Evolutionary conservation across 2,329 filamentous ascomycete species (phyloP), one percentile per base, ranked within the genome.

Genomic region (Emydomyces testavorans): DNA sequence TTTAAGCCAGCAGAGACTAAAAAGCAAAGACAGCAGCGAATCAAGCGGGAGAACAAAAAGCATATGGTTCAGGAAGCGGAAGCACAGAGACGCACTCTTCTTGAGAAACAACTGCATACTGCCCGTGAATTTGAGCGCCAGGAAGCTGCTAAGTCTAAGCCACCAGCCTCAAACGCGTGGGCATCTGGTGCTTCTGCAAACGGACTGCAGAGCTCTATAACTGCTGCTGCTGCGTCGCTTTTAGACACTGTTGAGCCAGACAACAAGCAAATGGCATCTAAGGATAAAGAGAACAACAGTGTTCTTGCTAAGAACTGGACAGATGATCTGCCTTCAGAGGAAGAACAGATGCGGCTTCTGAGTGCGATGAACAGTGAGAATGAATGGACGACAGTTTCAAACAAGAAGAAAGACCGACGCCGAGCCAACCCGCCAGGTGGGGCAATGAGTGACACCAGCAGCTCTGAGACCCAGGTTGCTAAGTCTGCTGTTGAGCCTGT

Each of bases 21-120:
- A 82, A 95, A 95, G 74, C 86, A 94, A 71, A 82, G 88, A 51
- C 89, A 95, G 72, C 92, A 94, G 71, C 79, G 82, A 56, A 80
- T 83, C 71, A 95, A 94, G 79, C 80, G 78, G 31, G 88, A 94
- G 68, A 82, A 80, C 50, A 80, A 80, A 59, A 92, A 86, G 73
- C 72, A 74, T 24, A 74, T 78, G 49, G 80, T 84, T 24, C 82
- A 89, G 61, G 83, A 85, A 57, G 79, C 83, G 0, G 89, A 95
- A 69, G 78, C 80, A 61, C 75, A 85, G 60, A 82, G 89, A 60
- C 85, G 86, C 70, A 71, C 71, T 31, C 73, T 85, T 52, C 73
- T 85, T 58, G 88, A 95, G 71, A 82, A 83, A 63, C 89, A 94
- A 71, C 79, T 87, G 54, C 83, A 88, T 53, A 75, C 77, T 51